phyloP scores from a whole-genome alignment of 2,329 filamentous ascomycete genomes.

The Claviceps pusilla region DNA sequence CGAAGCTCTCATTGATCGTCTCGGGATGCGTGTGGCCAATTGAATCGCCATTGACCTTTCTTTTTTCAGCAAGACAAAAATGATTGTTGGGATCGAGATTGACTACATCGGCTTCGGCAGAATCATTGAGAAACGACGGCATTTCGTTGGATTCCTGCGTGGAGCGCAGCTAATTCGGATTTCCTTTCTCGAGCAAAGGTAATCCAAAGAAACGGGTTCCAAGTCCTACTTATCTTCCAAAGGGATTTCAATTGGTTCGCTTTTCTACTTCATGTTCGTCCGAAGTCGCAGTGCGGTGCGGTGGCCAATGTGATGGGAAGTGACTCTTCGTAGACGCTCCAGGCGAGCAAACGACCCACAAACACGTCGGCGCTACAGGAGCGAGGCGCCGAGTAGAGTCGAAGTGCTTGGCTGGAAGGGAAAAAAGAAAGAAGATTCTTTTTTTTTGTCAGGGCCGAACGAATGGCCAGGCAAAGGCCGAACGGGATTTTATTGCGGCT shows the following conservation, averaged over 20 bases:
- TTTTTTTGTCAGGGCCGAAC: background rate
- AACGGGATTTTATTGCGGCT: background rate
- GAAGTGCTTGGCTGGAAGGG: background rate
- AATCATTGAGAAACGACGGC: slow-evolving; percentile 39
- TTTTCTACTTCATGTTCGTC: background rate
- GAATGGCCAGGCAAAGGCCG: background rate
- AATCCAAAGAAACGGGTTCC: background rate
- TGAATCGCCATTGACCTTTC: slow-evolving; percentile 21
- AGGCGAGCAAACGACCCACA: background rate
- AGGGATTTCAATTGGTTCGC: background rate
- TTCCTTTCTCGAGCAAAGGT: background rate
- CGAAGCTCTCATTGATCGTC: slow-evolving; percentile 36
- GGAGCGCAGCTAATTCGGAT: background rate
- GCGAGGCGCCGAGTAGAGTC: background rate
- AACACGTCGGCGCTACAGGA: background rate
- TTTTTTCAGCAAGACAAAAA: slow-evolving; percentile 21
- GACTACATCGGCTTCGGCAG: slow-evolving; percentile 27
- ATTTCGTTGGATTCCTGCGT: slow-evolving; percentile 21
- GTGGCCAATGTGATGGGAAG: background rate
- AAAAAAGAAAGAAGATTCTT: too few species aligned
- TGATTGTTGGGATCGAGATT: slow-evolving; percentile 27
- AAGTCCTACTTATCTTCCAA: background rate
- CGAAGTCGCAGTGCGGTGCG: background rate
- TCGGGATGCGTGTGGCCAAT: slow-evolving; percentile 28
- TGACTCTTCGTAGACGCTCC: background rate